Conservation (phyloP, 2,329 filamentous ascomycete species). For the Diaporthe longicolla region DNA sequence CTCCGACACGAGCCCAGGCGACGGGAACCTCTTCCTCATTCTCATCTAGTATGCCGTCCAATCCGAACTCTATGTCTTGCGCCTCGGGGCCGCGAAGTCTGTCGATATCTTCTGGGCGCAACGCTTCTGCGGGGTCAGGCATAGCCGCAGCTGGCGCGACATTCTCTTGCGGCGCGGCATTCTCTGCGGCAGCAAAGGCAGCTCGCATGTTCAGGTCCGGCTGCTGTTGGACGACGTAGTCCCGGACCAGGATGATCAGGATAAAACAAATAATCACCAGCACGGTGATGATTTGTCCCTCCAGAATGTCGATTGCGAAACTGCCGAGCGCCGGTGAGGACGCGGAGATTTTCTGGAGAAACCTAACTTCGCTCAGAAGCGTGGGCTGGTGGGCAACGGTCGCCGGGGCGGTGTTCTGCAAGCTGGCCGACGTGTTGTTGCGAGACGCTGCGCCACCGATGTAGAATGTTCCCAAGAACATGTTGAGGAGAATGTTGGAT, state of each 20-base stretch:
- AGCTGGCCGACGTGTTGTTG: constrained; percentile 21
- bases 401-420: constrained; percentile 42
- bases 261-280: constrained; percentile 95
- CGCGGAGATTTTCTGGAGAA: constrained; percentile 74
- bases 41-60: constrained; percentile 22
- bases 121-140: constrained; percentile 19
- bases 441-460: constrained; percentile 36
- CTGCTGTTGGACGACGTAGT: constrained; percentile 99
- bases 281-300: constrained; percentile 94
- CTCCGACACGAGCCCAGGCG: constrained; percentile 12
- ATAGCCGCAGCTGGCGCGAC: constrained; percentile 25
- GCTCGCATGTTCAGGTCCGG: constrained; percentile 88
- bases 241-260: constrained; percentile 93
- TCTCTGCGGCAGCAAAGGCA: constrained; percentile 64
- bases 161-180: constrained; percentile 39
- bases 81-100: constrained; percentile 35
- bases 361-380: constrained; percentile 69
- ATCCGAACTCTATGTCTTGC: constrained; percentile 24
- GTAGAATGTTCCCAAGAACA: constrained; percentile 41
- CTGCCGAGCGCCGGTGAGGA: constrained; percentile 60
- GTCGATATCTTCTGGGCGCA: constrained; percentile 33
- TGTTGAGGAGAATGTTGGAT: constrained; percentile 50
- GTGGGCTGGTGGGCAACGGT: constrained; percentile 53
- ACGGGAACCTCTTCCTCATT: constrained; percentile 17
- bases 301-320: constrained; percentile 78